Percentiles rank a stretch among this genome's conserved stretches.
Evolutionary conservation across 2,329 filamentous ascomycete species (phyloP).

Genomic region (Talaromyces sp.): DNA sequence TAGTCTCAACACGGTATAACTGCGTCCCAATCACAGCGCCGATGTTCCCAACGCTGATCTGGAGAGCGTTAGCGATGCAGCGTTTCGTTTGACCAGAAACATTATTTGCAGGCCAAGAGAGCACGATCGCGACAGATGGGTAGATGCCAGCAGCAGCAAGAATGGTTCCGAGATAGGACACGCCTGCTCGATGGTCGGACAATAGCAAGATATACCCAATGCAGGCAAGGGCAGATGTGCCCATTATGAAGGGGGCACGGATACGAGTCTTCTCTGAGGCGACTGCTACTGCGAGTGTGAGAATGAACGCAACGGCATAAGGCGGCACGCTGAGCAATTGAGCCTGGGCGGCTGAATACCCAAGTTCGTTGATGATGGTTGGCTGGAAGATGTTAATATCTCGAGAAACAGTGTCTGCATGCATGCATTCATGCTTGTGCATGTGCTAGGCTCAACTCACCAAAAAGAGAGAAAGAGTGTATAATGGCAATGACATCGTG

Average conservation of each 20-base stretch:
- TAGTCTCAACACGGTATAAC: slow-evolving; percentile 63
- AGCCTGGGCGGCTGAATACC: slow-evolving; percentile 45
- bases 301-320: slow-evolving; percentile 64
- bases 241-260: slow-evolving; percentile 66
- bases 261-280: slow-evolving; percentile 61
- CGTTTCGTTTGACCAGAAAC: slow-evolving; percentile 72
- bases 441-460: slow-evolving; percentile 25
- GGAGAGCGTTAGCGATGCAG: slow-evolving; percentile 69
- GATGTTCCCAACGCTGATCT: slow-evolving; percentile 71
- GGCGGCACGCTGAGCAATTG: slow-evolving; percentile 65
- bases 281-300: slow-evolving; percentile 62
- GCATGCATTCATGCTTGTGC: too few relatives aligned
- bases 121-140: slow-evolving; percentile 62
- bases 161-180: slow-evolving; percentile 64
- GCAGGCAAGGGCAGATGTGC: slow-evolving; percentile 57
- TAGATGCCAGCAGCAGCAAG: slow-evolving; percentile 70
- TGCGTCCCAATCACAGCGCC: slow-evolving; percentile 72
- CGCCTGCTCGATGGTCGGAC: slow-evolving; percentile 55
- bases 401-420: neutral
- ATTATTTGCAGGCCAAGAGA: slow-evolving; percentile 73
- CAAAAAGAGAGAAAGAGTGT: slow-evolving; percentile 44
- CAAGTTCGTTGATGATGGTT: slow-evolving; percentile 47
- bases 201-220: slow-evolving; percentile 67
- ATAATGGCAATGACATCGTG: slow-evolving; percentile 38
- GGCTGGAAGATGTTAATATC: slow-evolving; percentile 29